Conservation (phyloP, 202 grass and related monocot genomes). For the Musa balbisiana region DNA sequence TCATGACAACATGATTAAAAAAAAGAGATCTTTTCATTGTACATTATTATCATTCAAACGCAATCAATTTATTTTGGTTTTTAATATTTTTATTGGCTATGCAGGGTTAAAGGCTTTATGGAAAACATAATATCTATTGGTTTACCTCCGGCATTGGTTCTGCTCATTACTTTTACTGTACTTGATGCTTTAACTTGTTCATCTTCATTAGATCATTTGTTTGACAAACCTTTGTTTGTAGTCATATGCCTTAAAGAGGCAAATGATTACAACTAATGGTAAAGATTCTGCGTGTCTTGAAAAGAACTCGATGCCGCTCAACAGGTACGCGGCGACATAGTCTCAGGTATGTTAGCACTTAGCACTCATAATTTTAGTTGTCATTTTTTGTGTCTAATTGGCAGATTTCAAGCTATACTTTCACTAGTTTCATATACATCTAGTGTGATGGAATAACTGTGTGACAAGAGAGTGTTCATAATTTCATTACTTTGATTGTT, state of each 20-base stretch:
- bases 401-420: not conserved
- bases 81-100: slow-evolving; percentile 10
- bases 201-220: slow-evolving; percentile 15
- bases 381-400: not conserved
- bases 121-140: slow-evolving; percentile 96
- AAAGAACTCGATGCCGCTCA: slow-evolving; percentile 62
- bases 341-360: slow-evolving; percentile 56
- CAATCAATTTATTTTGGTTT: too few relatives aligned
- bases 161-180: slow-evolving; percentile 97
- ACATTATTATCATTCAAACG: too few relatives aligned
- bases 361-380: not conserved
- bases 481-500: not conserved
- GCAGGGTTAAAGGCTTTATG: slow-evolving; percentile 77
- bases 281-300: slow-evolving; percentile 48
- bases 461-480: not conserved
- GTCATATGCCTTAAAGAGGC: slow-evolving; percentile 78
- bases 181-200: slow-evolving; percentile 26
- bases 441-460: not conserved
- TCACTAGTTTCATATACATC: not conserved
- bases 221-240: slow-evolving; percentile 34
- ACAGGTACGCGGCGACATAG: slow-evolving; percentile 81
- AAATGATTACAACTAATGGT: slow-evolving; percentile 68
- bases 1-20: not conserved
- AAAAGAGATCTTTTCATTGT: not conserved
- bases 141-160: slow-evolving; percentile 87